These are phyloP conservation scores for Naganishia antarctica DNA, from an alignment of 768 basidiomycete species.

Conservation along the genomic window DNA sequence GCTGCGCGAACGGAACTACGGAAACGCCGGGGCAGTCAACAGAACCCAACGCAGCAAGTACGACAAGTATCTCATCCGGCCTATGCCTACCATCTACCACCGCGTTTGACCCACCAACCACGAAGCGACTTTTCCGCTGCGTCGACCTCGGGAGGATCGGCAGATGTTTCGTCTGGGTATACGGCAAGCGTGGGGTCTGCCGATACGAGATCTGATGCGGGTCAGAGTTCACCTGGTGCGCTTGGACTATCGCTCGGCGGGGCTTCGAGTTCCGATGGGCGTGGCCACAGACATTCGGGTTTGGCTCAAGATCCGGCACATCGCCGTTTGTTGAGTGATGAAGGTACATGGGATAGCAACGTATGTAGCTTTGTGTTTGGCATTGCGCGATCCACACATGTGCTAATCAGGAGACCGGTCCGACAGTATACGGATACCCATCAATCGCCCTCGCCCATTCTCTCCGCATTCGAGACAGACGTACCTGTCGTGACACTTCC, in stretches of 20 bases:
- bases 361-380: neutral
- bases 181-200: neutral
- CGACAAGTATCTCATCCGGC: neutral
- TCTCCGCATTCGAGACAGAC: conserved; percentile 16
- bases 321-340: neutral
- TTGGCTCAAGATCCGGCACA: neutral
- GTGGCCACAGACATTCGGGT: neutral
- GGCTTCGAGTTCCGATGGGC: neutral
- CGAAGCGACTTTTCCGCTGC: conserved; percentile 16
- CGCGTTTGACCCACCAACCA: conserved; percentile 5
- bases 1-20: conserved; percentile 6
- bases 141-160: conserved; percentile 4
- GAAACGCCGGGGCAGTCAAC: conserved; percentile 12
- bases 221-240: conserved; percentile 4
- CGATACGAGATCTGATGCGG: neutral
- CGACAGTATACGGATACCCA: conserved; percentile 16
- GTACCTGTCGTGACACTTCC: conserved; percentile 9
- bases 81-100: neutral
- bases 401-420: too few relatives aligned
- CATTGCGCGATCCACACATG: too few relatives aligned
- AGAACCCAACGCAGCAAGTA: neutral
- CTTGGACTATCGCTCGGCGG: neutral
- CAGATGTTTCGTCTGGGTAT: neutral
- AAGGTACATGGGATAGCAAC: conserved; percentile 2
- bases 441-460: conserved; percentile 8